Base-by-base conservation (phyloP, 768 basidiomycete genomes). In the Vararia minispora region DNA sequence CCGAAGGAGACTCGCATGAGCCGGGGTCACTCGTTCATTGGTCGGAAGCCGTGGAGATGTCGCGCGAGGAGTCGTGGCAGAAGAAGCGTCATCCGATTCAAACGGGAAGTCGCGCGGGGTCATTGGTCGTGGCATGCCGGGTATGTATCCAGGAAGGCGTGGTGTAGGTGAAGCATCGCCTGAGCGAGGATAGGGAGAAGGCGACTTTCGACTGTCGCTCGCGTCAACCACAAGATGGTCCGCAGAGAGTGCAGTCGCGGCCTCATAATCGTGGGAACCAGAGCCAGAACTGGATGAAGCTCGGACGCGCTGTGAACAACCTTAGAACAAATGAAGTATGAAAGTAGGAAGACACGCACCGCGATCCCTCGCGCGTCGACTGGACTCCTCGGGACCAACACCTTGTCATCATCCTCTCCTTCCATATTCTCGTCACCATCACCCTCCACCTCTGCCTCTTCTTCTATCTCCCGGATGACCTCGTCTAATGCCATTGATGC, bases 41-140 rank as follows among this genome's bases (percentile, higher is more conserved):
- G 53, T 54, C 28, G 64, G 60, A 40, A 62, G 60, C 32, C 66
- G 66, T 29, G 79, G 79, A 0, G 80, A 79, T 13, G 76, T 76
- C 13, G 86, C 85, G 39, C 86, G 79, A 40, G 86, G 86, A 4
- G 86, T 90, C 17, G 64, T 63, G 25, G 71, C 82, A 41, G 74
- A 79, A 7, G 76, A 76, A 30, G 74, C 72, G 42, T 86, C 82
- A 39, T 88, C 85, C 21, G 68, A 53, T 33, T 87, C 87, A 40
- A 65, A 63, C 23, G 71, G 61, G 5, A 61, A 50, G 46, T 85
- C 81, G 40, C 76, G 78, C n/a, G 87, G 87, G 5, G 87, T 89
- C 81, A 89, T 87, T 13, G 87, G 87, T 28, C 87, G 66, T 16
- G 83, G 82, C 87, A 90, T 90, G 9, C 87, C 87, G 17, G 87